Percentiles rank a stretch among this genome's conserved stretches.
phyloP scores from a whole-genome alignment of 257 asterid genomes.

The Ajuga chamaepitys region DNA sequence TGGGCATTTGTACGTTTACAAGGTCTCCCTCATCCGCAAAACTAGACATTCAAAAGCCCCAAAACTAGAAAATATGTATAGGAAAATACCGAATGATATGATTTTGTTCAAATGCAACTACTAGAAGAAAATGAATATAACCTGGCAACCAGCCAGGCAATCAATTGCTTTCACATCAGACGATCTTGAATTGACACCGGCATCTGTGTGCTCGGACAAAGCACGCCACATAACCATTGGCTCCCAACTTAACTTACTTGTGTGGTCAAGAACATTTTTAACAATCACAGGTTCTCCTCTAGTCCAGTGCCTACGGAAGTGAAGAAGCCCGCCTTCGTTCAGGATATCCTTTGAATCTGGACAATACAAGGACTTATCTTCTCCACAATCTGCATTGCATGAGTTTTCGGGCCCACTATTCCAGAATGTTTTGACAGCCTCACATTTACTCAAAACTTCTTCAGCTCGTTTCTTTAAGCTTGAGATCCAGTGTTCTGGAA shows the following conservation, averaged over 20 bases:
- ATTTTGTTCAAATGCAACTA: not conserved
- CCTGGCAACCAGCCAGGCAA: conserved; percentile 91
- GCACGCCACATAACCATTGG: conserved; percentile 99
- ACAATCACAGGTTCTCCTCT: conserved; percentile 88
- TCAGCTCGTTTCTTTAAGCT: conserved; percentile 42
- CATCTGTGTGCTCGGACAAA: conserved; percentile 47
- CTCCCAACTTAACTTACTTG: conserved; percentile 90
- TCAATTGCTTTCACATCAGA: conserved; percentile 78
- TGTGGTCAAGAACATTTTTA: conserved; percentile 55
- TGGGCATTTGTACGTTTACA: too few relatives aligned
- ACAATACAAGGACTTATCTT: conserved; percentile 53
- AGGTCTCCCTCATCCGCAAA: not conserved
- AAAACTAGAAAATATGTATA: not conserved
- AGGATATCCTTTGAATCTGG: conserved; percentile 44
- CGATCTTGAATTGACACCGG: conserved; percentile 32
- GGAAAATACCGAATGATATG: not conserved
- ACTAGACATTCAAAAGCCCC: not conserved
- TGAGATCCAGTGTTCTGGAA: conserved; percentile 62
- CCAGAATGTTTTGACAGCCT: not conserved
- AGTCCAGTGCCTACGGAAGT: conserved; percentile 76
- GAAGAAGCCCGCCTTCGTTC: conserved; percentile 43
- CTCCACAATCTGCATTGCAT: conserved; percentile 40
- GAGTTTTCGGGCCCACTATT: conserved; percentile 22
- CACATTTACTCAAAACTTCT: conserved; percentile 23
- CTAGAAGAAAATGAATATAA: conserved; percentile 17